Base-by-base conservation (phyloP, 768 basidiomycete genomes). In the Leccinum truebloodii region DNA sequence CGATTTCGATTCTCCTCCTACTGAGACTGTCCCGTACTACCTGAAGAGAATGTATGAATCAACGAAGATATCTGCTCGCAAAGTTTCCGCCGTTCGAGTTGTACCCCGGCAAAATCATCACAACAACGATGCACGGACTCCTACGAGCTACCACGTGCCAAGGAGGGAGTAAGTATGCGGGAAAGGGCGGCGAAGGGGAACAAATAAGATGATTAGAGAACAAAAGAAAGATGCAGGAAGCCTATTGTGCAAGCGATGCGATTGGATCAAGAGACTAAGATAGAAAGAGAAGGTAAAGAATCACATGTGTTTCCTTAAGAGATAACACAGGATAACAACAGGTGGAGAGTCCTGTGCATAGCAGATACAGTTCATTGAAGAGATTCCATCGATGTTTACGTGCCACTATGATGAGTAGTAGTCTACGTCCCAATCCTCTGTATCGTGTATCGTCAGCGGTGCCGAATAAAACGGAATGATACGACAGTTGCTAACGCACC, bases 391-490 rank as follows among this genome's bases (percentile, higher is more conserved):
- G 20, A 22, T 6, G 10, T 24, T 50, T 28, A 24, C 7, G 18
- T 24, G 52, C 57, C 50, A 39, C 55, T 64, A 78, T 68, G 75
- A 77, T 13, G 77, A 76, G 63, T 77, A 84, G 65, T 80, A 83
- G 37, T 83, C 79, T 41, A 81, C 79, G 62, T 80, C 81, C 83
- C 83, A 84, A 35, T 80, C 79, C 73, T 76, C 79, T 80, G 68
- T 6, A 24, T 39, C 20, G 32, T n/a, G 3, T 6, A 16, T 48
- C 14, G 57, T 69, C 53, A 66, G 48, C 8, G 30, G 57, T 24
- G 55, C 6, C 7, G 24, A 18, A 13, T 24, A 39, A 50, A 44
- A 44, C 4, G 8, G 3, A 28, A 56, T 2, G 22, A 34, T 6
- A 48, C 24, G 51, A n/a, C 3, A 24, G 26, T 46, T 1, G 20